Percentiles rank a stretch among this genome's conserved stretches.
These are phyloP conservation scores for Kazachstania africana DNA, from an alignment of 805 yeast genomes.

Conservation along the genomic window DNA sequence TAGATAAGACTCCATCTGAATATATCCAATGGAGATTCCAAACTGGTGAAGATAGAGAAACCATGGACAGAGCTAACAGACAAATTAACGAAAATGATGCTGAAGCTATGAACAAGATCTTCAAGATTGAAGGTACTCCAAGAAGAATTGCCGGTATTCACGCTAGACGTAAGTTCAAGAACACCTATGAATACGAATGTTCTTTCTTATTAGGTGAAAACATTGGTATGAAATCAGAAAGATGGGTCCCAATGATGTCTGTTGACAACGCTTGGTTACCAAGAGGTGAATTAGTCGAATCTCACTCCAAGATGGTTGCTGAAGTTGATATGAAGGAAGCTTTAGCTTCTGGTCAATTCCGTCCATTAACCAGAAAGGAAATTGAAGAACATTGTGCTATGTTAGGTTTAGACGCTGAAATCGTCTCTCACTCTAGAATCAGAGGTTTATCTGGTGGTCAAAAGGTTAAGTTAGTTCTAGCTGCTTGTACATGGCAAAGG, in stretches of 20 bases:
- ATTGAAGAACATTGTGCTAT: constrained; percentile 97
- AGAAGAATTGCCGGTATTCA: constrained; percentile 93
- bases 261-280: constrained; percentile 99
- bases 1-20: constrained; percentile 99
- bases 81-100: constrained; percentile 95
- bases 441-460: constrained; percentile 99
- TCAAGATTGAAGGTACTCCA: constrained; percentile 97
- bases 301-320: constrained; percentile 98
- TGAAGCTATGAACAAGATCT: constrained; percentile 97
- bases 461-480: constrained; percentile 98
- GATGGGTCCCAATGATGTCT: constrained; percentile 99
- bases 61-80: constrained; percentile 99
- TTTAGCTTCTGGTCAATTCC: constrained; percentile 99
- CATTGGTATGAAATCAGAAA: constrained; percentile 96
- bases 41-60: constrained; percentile 99
- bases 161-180: constrained; percentile 99
- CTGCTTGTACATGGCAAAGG: constrained; percentile 99
- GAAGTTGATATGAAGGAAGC: constrained; percentile 99
- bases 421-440: constrained; percentile 99
- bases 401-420: constrained; percentile 97
- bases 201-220: constrained; percentile 96
- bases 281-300: constrained; percentile 95
- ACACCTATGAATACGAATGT: constrained; percentile 99
- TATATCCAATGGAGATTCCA: constrained; percentile 99
- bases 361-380: constrained; percentile 99